phyloP scores from a whole-genome alignment of 2,329 filamentous ascomycete species.

The Ascochyta fabae region DNA sequence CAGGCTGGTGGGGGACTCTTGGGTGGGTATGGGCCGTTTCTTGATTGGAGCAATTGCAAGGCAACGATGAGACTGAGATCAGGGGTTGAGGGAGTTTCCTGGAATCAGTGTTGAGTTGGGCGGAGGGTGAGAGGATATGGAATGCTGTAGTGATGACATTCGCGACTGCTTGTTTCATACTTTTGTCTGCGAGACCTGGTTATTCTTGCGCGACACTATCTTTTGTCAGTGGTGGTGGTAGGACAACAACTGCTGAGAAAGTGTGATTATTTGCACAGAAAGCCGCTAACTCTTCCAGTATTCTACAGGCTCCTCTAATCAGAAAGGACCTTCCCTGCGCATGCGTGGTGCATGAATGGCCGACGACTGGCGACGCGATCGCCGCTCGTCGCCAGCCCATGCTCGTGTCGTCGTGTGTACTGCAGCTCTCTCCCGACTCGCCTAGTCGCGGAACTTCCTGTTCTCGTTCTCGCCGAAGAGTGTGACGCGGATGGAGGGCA shows the following conservation, averaged over 20 bases:
- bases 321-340: neutral
- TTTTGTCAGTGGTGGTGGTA: neutral
- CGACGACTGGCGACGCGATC: neutral
- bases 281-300: constrained; percentile 20
- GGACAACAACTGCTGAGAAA: neutral
- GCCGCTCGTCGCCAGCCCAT: constrained; percentile 2
- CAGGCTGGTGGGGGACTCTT: no score
- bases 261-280: constrained; percentile 17
- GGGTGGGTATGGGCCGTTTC: no score
- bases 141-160: no score
- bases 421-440: neutral
- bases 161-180: no score
- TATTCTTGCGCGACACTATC: no score
- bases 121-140: no score
- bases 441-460: constrained; percentile 91
- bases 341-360: neutral
- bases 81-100: no score
- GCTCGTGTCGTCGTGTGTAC: constrained; percentile 3
- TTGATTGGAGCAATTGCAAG: no score
- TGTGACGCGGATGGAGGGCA: constrained; percentile 82
- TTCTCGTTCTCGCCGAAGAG: constrained; percentile 95
- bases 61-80: no score
- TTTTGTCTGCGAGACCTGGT: no score
- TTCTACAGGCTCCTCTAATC: constrained; percentile 18
- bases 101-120: no score